A percentile compares a stretch with the other conserved stretches of the same genome.
These are phyloP conservation scores for Tricholomella constricta DNA, from an alignment of 768 basidiomycete genomes.

Conservation along the genomic window DNA sequence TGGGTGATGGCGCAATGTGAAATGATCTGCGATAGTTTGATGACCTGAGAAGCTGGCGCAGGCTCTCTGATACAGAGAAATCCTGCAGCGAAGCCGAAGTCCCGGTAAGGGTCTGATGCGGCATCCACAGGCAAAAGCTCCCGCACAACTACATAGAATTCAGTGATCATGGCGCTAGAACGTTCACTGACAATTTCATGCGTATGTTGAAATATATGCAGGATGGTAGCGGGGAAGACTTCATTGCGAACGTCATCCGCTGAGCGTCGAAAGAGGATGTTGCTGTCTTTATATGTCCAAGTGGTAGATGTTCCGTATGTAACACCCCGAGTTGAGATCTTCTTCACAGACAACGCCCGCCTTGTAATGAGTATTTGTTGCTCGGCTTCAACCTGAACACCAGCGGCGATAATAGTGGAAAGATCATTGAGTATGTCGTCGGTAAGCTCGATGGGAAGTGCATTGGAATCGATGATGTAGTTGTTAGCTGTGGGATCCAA, in stretches of 20 bases:
- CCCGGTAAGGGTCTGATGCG: background rate
- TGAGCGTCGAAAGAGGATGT: background rate
- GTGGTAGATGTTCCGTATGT: slow-evolving; percentile 3
- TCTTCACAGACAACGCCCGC: background rate
- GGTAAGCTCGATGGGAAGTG: background rate
- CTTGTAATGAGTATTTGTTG: background rate
- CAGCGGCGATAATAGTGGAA: background rate
- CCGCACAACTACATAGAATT: background rate
- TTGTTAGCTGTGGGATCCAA: slow-evolving; percentile 1
- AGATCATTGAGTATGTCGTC: background rate
- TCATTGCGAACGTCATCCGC: background rate
- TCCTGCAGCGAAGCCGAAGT: slow-evolving; percentile 1
- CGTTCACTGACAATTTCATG: background rate
- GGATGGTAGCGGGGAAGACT: background rate
- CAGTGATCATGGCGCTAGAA: too few species aligned
- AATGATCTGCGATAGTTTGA: background rate
- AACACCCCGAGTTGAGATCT: slow-evolving; percentile 1
- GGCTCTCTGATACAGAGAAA: background rate
- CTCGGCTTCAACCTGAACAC: background rate
- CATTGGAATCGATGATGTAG: background rate
- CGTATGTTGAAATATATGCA: slow-evolving; percentile 3
- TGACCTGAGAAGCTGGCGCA: background rate
- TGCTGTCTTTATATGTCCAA: background rate
- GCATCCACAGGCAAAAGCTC: background rate
- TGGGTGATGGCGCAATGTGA: background rate